Percentiles rank a stretch among this genome's conserved stretches.
These are phyloP conservation scores for Angomonas desouzai DNA, from an alignment of 208 protist genomes.

Conservation along the genomic window DNA sequence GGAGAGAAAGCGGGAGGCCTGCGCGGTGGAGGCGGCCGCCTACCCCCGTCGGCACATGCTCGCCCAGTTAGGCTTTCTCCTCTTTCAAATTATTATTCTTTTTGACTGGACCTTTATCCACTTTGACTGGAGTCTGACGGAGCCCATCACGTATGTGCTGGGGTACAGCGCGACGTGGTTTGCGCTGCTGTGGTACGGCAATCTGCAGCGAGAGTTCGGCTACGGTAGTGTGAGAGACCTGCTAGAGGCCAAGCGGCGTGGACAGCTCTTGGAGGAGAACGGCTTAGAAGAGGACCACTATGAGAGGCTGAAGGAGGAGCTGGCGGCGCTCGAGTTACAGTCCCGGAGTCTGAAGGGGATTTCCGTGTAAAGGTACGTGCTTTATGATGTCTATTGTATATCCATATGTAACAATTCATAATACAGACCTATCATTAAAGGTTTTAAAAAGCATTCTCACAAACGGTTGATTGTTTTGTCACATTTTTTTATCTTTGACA, in stretches of 20 bases:
- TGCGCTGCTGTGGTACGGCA: slow-evolving; percentile 55
- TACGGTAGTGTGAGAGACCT: slow-evolving; percentile 34
- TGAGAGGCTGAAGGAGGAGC: slow-evolving; percentile 36
- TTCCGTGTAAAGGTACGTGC: not conserved
- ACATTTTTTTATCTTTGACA: slow-evolving; percentile 7
- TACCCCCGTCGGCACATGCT: slow-evolving; percentile 25
- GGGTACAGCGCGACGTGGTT: slow-evolving; percentile 75
- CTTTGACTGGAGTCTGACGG: slow-evolving; percentile 86
- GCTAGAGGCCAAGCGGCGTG: slow-evolving; percentile 15
- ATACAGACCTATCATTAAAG: not conserved
- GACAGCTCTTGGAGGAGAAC: slow-evolving; percentile 25
- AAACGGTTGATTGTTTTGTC: slow-evolving; percentile 5
- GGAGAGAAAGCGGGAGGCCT: slow-evolving; percentile 23
- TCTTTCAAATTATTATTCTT: slow-evolving; percentile 39
- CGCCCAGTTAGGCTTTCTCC: slow-evolving; percentile 36
- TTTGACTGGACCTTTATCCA: slow-evolving; percentile 83
- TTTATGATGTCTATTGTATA: not conserved
- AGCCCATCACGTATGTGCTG: slow-evolving; percentile 86
- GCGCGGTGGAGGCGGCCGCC: slow-evolving; percentile 26
- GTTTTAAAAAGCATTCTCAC: too few species aligned
- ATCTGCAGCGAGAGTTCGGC: slow-evolving; percentile 44
- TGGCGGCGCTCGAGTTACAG: slow-evolving; percentile 28
- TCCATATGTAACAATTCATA: not conserved
- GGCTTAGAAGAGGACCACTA: slow-evolving; percentile 29
- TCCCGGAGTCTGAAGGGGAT: slow-evolving; percentile 33